Percentiles rank a stretch among this genome's conserved stretches.
These are phyloP conservation scores for Mortierella alpina DNA, from an alignment of 192 early-diverging fungal genomes.

Conservation along the genomic window DNA sequence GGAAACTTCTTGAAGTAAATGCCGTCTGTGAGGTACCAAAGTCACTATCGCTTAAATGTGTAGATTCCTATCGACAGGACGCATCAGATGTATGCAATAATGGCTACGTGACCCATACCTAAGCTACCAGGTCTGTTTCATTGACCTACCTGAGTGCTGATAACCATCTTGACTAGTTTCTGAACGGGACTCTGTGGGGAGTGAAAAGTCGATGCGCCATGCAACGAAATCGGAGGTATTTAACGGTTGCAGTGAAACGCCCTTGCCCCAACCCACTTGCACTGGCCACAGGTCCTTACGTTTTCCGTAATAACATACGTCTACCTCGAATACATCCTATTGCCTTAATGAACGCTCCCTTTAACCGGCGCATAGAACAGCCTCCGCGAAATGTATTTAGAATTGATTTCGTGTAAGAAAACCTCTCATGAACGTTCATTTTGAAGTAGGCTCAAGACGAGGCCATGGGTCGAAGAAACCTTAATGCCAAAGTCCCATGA, in stretches of 20 bases:
- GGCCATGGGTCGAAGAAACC: neutral
- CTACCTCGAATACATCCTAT: neutral
- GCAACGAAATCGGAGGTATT: slow-evolving; percentile 1
- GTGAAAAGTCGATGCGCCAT: neutral
- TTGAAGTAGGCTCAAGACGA: neutral
- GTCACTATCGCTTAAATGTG: neutral
- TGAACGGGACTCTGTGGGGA: neutral
- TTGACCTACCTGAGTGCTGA: neutral
- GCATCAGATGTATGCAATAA: slow-evolving; percentile 1
- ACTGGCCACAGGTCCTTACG: no score
- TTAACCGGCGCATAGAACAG: neutral
- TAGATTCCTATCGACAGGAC: slow-evolving; percentile 3
- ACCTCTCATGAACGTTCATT: neutral
- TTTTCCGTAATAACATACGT: no score
- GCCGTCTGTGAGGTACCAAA: neutral
- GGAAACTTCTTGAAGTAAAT: neutral
- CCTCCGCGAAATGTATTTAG: neutral
- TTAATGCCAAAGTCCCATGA: neutral
- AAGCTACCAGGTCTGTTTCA: neutral
- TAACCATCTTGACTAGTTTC: neutral
- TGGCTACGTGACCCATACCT: slow-evolving; percentile 1
- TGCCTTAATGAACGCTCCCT: neutral
- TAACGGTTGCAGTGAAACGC: slow-evolving; percentile 1
- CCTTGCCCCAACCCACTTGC: neutral
- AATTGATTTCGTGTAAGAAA: neutral